Evolutionary conservation across 176 grass and related monocot species (phyloP).

Genomic region (Zoysia pacifica): DNA sequence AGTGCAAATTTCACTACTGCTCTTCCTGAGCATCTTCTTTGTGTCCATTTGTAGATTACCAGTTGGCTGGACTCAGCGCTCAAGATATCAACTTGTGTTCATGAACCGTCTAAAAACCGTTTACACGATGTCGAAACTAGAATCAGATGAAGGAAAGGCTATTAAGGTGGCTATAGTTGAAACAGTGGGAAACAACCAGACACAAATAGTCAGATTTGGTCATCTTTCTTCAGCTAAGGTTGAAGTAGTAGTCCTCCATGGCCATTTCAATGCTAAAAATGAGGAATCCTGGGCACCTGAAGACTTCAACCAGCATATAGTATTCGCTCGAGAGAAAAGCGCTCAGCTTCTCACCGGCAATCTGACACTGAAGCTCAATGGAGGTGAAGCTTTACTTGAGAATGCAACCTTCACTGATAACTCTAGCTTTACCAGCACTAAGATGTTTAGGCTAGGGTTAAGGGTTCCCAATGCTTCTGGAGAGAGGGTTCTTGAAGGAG

Average conservation of each 20-base stretch:
- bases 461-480: constrained; percentile 39
- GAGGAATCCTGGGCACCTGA: constrained; percentile 54
- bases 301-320: constrained; percentile 54
- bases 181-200: constrained; percentile 29
- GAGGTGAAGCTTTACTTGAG: constrained; percentile 45
- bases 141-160: constrained; percentile 36
- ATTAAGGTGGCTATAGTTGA: constrained; percentile 54
- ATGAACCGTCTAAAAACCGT: constrained; percentile 40
- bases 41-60: constrained; percentile 35
- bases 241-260: constrained; percentile 59
- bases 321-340: constrained; percentile 42
- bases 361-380: constrained; percentile 47
- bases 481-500: constrained; percentile 58
- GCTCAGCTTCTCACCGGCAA: constrained; percentile 49
- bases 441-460: constrained; percentile 62
- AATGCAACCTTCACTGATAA: constrained; percentile 62
- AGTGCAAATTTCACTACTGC: neutral
- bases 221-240: constrained; percentile 53
- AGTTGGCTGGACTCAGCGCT: constrained; percentile 21
- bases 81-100: constrained; percentile 45
- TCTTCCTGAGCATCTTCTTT: neutral
- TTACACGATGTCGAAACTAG: constrained; percentile 50
- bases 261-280: constrained; percentile 51
- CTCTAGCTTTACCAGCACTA: constrained; percentile 59
- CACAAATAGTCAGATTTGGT: constrained; percentile 23